These are phyloP conservation scores for Backusella tarrabulga DNA, from an alignment of 192 early-diverging fungal genomes.

Conservation along the genomic window DNA sequence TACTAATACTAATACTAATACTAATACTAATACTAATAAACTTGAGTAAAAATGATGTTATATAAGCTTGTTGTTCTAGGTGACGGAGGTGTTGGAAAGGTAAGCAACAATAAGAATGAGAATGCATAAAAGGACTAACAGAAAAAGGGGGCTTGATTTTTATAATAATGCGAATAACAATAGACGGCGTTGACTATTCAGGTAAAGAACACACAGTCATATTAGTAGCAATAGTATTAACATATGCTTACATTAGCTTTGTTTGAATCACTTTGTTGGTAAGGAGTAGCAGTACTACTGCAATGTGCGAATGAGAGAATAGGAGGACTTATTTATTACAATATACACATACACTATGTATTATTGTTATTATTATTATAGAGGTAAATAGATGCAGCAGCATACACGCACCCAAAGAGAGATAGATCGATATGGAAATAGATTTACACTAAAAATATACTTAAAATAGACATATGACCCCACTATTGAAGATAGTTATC, in stretches of 20 bases:
- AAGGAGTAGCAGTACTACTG: neutral
- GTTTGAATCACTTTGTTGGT: slow-evolving; percentile 49
- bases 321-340: too few species aligned
- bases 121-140: neutral
- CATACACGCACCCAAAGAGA: too few species aligned
- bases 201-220: slow-evolving; percentile 14
- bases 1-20: neutral
- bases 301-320: neutral
- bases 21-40: neutral
- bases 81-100: slow-evolving; percentile 79
- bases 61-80: slow-evolving; percentile 95
- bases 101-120: neutral
- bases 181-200: slow-evolving; percentile 46
- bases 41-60: slow-evolving; percentile 71
- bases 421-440: too few species aligned
- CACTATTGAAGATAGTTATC: slow-evolving; percentile 97
- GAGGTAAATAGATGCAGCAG: neutral
- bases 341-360: neutral
- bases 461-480: slow-evolving; percentile 86
- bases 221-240: neutral
- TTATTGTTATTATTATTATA: neutral
- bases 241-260: slow-evolving; percentile 24
- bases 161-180: too few species aligned
- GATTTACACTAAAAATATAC: neutral
- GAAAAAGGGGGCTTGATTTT: neutral